phyloP scores from a whole-genome alignment of 2,329 filamentous ascomycete genomes.

The Aspergillus pseudotamarii region DNA sequence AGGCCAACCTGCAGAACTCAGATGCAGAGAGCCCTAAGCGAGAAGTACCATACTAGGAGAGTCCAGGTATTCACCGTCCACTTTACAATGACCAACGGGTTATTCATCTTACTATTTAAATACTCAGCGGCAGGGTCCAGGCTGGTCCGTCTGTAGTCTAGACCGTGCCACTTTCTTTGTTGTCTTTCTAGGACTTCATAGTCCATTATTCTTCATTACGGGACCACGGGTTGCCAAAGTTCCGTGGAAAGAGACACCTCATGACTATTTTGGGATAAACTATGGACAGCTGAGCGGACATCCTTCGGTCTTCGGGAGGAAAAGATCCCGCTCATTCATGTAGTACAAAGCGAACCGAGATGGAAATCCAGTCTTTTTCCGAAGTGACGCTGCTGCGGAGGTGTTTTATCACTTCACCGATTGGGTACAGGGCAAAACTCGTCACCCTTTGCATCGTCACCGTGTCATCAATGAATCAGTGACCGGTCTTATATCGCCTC shows the following conservation, averaged over 20 bases:
- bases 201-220: neutral
- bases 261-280: neutral
- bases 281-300: neutral
- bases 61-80: neutral
- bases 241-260: neutral
- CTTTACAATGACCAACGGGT: neutral
- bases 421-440: no score
- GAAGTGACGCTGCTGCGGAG: neutral
- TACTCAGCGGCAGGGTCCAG: neutral
- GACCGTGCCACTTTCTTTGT: neutral
- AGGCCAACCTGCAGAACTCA: neutral
- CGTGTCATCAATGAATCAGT: neutral
- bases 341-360: neutral
- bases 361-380: neutral
- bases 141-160: neutral
- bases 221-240: neutral
- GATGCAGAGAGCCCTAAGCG: neutral
- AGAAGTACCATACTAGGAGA: no score
- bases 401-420: neutral
- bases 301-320: neutral
- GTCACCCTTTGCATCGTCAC: neutral
- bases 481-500: neutral
- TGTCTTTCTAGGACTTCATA: neutral
- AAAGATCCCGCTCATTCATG: neutral
- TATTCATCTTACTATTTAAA: neutral